Conservation (phyloP, 441 rosid genomes). For the Adansonia grandidieri region DNA sequence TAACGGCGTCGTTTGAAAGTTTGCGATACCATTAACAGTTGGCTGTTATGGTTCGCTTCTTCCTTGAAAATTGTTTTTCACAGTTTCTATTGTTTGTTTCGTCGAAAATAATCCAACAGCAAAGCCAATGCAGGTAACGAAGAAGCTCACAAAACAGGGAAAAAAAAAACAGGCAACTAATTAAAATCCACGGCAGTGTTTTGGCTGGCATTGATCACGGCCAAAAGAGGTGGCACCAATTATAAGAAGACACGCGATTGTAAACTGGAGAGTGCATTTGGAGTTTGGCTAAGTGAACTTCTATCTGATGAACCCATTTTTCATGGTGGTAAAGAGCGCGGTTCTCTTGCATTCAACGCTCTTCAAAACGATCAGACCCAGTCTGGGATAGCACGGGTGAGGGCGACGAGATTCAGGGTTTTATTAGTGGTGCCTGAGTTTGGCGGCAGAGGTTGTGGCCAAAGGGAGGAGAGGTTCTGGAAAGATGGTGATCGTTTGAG, state of each 20-base stretch:
- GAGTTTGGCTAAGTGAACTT: conserved; percentile 77
- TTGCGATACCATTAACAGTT: background rate
- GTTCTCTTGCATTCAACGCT: conserved; percentile 78
- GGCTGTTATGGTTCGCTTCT: too few species aligned
- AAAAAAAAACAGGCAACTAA: conserved; percentile 38
- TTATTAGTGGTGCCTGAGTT: too few species aligned
- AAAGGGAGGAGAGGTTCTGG: too few species aligned
- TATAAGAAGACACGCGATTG: conserved; percentile 81
- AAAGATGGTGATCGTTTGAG: too few species aligned
- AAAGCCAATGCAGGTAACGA: conserved; percentile 75
- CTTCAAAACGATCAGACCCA: conserved; percentile 79
- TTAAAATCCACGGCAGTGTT: conserved; percentile 66
- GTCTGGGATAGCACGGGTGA: conserved; percentile 69
- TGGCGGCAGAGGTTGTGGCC: too few species aligned
- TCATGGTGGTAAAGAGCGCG: conserved; percentile 72
- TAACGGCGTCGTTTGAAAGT: conserved; percentile 3
- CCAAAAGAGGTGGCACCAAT: conserved; percentile 71
- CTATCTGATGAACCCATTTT: conserved; percentile 70
- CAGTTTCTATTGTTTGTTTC: too few species aligned
- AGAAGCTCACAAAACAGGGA: conserved; percentile 69
- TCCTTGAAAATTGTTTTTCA: too few species aligned
- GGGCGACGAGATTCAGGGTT: conserved; percentile 34
- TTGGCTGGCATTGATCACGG: conserved; percentile 53
- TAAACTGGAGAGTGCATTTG: conserved; percentile 67
- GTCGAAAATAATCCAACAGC: too few species aligned